Percentiles rank a stretch among this genome's conserved stretches.
Evolutionary conservation across 2,329 filamentous ascomycete genomes (phyloP).

Genomic region (Aspergillus calidoustus): DNA sequence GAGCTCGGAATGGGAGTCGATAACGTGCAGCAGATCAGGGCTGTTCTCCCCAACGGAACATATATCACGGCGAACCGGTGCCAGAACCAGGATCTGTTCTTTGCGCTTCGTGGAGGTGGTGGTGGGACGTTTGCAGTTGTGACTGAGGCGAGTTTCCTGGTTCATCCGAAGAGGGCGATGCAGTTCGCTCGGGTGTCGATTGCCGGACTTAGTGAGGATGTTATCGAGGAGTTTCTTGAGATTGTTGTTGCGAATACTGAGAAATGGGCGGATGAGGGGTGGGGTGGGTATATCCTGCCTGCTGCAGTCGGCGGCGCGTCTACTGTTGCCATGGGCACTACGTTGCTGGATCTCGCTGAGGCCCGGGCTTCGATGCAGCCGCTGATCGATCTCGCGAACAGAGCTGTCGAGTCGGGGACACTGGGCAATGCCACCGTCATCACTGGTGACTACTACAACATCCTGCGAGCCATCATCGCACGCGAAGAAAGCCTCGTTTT

Average conservation of each 20-base stretch:
- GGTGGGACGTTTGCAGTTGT: conserved; percentile 25
- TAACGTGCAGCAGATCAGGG: conserved; percentile 24
- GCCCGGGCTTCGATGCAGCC: conserved; percentile 19
- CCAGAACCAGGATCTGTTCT: conserved; percentile 27
- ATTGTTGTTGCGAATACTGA: conserved; percentile 22
- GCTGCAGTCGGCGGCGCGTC: conserved; percentile 1
- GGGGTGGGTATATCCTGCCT: conserved; percentile 24
- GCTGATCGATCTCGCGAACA: conserved; percentile 14
- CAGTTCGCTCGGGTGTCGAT: conserved; percentile 14
- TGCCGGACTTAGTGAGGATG: not conserved
- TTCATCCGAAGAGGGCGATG: conserved; percentile 23
- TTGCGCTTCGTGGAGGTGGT: conserved; percentile 25
- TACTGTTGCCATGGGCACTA: conserved; percentile 18
- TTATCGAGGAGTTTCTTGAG: conserved; percentile 8
- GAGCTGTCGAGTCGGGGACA: not conserved
- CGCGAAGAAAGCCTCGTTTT: not conserved
- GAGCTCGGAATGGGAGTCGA: conserved; percentile 19
- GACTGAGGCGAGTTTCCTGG: conserved; percentile 24
- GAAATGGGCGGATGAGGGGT: conserved; percentile 27
- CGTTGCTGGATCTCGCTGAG: conserved; percentile 17
- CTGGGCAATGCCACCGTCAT: conserved; percentile 6
- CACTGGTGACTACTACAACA: conserved; percentile 3
- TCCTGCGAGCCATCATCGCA: conserved; percentile 9
- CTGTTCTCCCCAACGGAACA: conserved; percentile 22
- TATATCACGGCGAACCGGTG: conserved; percentile 24